phyloP scores from a whole-genome alignment of 2,329 filamentous ascomycete species.

The Pseudodiploospora longispora region DNA sequence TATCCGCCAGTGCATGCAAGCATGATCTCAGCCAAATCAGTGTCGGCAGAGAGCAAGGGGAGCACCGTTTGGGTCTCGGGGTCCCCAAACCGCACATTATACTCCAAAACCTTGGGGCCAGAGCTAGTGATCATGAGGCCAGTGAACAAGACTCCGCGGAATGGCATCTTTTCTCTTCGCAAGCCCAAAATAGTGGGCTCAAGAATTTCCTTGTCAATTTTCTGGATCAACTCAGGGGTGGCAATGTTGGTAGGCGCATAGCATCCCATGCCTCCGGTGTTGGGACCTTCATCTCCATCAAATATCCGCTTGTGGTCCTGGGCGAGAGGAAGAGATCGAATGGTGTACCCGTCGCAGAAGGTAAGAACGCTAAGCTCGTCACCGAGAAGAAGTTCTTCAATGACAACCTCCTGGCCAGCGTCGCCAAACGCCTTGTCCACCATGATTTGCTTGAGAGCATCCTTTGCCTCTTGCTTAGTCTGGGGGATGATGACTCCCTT shows the following conservation, averaged over 20 bases:
- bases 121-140: constrained; percentile 85
- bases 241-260: constrained; percentile 85
- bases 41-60: constrained; percentile 66
- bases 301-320: constrained; percentile 96
- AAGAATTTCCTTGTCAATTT: constrained; percentile 75
- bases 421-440: constrained; percentile 74
- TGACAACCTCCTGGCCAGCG: constrained; percentile 85
- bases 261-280: constrained; percentile 96
- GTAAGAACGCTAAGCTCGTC: constrained; percentile 88
- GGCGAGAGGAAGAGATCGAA: constrained; percentile 76
- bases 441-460: constrained; percentile 85
- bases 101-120: constrained; percentile 80
- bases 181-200: constrained; percentile 85
- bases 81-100: constrained; percentile 89
- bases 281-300: constrained; percentile 82
- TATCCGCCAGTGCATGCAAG: constrained; percentile 71
- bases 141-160: constrained; percentile 72
- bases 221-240: constrained; percentile 64
- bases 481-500: constrained; percentile 91
- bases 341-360: constrained; percentile 82
- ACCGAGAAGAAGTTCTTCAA: constrained; percentile 87
- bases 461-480: constrained; percentile 72
- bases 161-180: constrained; percentile 67
- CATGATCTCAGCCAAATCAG: constrained; percentile 84
- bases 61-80: constrained; percentile 86